Conservation (phyloP, 148 eudicot genomes). For the Hydrangea macrophylla region DNA sequence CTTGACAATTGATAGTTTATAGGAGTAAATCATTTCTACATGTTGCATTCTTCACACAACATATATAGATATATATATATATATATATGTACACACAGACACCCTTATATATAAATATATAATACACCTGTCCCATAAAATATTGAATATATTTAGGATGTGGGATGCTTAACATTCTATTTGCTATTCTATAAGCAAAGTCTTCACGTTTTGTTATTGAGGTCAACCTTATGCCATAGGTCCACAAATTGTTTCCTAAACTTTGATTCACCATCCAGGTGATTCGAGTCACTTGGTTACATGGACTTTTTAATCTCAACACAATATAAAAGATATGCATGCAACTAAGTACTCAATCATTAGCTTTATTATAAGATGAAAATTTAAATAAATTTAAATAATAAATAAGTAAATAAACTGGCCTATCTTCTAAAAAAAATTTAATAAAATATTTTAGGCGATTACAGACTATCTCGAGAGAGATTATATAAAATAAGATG, state of each 20-base stretch:
- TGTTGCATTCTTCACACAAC: neutral
- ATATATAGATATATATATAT: neutral
- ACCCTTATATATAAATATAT: too few relatives aligned
- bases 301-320: neutral
- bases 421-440: too few relatives aligned
- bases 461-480: too few relatives aligned
- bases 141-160: neutral
- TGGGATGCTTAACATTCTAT: conserved; percentile 6
- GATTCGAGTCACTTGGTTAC: neutral
- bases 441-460: too few relatives aligned
- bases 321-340: conserved; percentile 3
- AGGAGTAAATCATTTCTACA: too few relatives aligned
- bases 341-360: conserved; percentile 16
- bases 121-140: neutral
- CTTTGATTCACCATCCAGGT: neutral
- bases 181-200: neutral
- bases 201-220: neutral
- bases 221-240: conserved; percentile 5
- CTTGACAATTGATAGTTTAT: too few relatives aligned
- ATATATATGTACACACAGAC: too few relatives aligned
- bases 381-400: too few relatives aligned
- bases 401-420: too few relatives aligned
- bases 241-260: neutral
- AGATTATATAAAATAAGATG: too few relatives aligned
- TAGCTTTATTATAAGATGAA: neutral